These are phyloP conservation scores for Candida cerambycidarum DNA, from an alignment of 805 yeast species.

Conservation along the genomic window DNA sequence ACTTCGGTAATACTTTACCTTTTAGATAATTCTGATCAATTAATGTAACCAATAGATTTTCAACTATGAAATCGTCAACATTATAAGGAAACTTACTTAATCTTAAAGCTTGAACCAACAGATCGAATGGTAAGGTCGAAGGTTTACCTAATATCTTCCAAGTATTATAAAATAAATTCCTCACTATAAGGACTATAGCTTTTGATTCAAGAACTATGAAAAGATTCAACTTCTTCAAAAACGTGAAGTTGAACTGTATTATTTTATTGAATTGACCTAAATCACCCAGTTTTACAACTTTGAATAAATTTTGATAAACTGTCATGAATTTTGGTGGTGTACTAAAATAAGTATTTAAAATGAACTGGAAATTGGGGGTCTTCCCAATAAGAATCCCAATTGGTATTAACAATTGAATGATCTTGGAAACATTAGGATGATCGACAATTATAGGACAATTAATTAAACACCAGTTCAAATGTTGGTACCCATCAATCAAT, in stretches of 20 bases:
- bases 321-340: slow-evolving; percentile 19
- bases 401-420: slow-evolving; percentile 52
- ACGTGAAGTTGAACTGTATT: slow-evolving; percentile 28
- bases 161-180: slow-evolving; percentile 43
- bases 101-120: slow-evolving; percentile 21
- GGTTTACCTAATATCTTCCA: slow-evolving; percentile 29
- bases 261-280: slow-evolving; percentile 32
- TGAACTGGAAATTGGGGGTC: slow-evolving; percentile 36
- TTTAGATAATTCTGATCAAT: slow-evolving; percentile 54
- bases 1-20: slow-evolving; percentile 49
- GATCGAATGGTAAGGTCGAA: slow-evolving; percentile 29
- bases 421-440: slow-evolving; percentile 35
- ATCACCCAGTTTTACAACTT: slow-evolving; percentile 44
- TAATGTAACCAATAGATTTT: slow-evolving; percentile 50
- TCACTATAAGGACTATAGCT: slow-evolving; percentile 41
- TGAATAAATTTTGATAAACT: slow-evolving; percentile 38
- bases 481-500: slow-evolving; percentile 46
- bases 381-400: slow-evolving; percentile 55
- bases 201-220: slow-evolving; percentile 48
- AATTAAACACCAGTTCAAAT: slow-evolving; percentile 54
- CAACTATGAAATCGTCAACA: slow-evolving; percentile 40
- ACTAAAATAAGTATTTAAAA: slow-evolving; percentile 15
- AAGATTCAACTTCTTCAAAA: slow-evolving; percentile 37
- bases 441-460: slow-evolving; percentile 32
- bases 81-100: slow-evolving; percentile 10